Percentiles rank a stretch among this genome's conserved stretches.
Evolutionary conservation across 257 asterid species (phyloP).

Genomic region (Datura wrightii): DNA sequence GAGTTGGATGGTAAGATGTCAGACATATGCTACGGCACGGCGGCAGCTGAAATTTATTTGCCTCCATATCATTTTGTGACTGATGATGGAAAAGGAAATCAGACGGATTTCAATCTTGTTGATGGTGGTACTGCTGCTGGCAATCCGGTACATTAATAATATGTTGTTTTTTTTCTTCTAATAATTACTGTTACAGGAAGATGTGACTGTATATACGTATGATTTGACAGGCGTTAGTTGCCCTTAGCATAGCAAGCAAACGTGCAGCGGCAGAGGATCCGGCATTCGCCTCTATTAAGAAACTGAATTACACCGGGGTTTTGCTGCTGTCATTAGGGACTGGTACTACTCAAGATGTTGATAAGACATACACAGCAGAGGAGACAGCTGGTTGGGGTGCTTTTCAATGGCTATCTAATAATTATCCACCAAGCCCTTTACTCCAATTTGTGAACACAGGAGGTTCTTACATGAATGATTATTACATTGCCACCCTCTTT

Average conservation of each 20-base stretch:
- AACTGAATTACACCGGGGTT: background rate
- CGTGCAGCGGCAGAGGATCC: slow-evolving; percentile 39
- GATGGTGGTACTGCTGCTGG: background rate
- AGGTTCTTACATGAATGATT: slow-evolving; percentile 47
- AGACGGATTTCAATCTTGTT: background rate
- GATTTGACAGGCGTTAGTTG: slow-evolving; percentile 49
- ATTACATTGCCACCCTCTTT: slow-evolving; percentile 46
- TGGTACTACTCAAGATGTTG: too few species aligned
- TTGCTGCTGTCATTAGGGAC: slow-evolving; percentile 64
- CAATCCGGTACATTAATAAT: background rate
- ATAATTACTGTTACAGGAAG: too few species aligned
- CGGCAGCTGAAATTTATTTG: background rate
- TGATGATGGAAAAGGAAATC: background rate
- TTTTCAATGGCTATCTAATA: too few species aligned
- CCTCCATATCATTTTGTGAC: background rate
- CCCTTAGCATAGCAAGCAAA: slow-evolving; percentile 55
- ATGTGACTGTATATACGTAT: too few species aligned
- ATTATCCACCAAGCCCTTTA: too few species aligned
- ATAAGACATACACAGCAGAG: slow-evolving; percentile 42
- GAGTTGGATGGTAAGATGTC: slow-evolving; percentile 22
- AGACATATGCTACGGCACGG: background rate
- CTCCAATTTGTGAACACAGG: too few species aligned
- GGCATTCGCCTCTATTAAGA: slow-evolving; percentile 32
- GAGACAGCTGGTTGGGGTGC: slow-evolving; percentile 63
- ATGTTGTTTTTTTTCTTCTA: too few species aligned